These are phyloP conservation scores for Aspergillus quadrilineatus DNA, from an alignment of 2,329 filamentous ascomycete species.

Conservation along the genomic window DNA sequence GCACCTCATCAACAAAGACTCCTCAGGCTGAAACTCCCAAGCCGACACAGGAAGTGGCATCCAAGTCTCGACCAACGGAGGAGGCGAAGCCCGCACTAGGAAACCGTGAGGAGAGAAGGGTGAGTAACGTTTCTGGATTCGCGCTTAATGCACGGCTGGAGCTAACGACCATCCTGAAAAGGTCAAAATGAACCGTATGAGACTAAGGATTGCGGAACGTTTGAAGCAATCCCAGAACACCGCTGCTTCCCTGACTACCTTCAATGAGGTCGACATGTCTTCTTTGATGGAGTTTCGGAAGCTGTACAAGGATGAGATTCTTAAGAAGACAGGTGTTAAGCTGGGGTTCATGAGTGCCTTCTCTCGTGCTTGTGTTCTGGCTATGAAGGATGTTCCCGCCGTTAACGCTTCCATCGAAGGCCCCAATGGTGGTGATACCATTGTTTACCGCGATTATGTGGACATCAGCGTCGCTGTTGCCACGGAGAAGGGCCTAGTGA, in stretches of 20 bases:
- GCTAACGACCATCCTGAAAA: conserved; percentile 36
- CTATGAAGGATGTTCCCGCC: conserved; percentile 90
- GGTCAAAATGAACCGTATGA: conserved; percentile 99
- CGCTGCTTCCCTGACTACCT: conserved; percentile 92
- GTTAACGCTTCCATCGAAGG: conserved; percentile 98
- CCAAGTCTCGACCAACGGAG: conserved; percentile 22
- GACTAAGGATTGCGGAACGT: conserved; percentile 91
- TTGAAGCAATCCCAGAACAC: conserved; percentile 99
- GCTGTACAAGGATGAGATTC: conserved; percentile 90
- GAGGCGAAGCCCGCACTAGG: conserved; percentile 52
- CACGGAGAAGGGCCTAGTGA: conserved; percentile 95
- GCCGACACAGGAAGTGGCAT: conserved; percentile 21
- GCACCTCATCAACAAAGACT: conserved; percentile 40
- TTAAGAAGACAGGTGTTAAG: conserved; percentile 96
- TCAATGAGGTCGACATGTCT: conserved; percentile 99
- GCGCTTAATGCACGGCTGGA: too few relatives aligned
- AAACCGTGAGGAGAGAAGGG: conserved; percentile 81
- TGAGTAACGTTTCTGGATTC: conserved; percentile 50
- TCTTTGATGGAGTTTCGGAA: conserved; percentile 96
- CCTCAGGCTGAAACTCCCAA: conserved; percentile 28
- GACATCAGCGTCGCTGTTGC: conserved; percentile 97
- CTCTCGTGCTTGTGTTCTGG: conserved; percentile 81
- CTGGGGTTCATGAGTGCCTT: conserved; percentile 99
- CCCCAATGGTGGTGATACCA: conserved; percentile 90
- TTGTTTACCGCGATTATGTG: conserved; percentile 97